phyloP scores from a whole-genome alignment of 176 grass and related monocot genomes.

The Ampelocalamus luodianensis region DNA sequence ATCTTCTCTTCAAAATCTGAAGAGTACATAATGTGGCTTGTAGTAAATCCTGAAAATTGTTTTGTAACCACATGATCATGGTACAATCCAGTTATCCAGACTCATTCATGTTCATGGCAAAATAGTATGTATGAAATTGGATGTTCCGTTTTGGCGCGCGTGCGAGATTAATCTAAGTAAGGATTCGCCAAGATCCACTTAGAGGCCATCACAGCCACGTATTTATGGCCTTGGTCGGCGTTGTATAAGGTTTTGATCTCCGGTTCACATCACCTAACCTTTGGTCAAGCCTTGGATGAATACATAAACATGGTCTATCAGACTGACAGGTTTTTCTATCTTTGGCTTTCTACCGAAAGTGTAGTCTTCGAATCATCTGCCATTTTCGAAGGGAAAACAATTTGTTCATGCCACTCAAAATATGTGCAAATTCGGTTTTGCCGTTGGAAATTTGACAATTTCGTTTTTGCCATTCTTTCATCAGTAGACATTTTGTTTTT shows the following conservation, averaged over 20 bases:
- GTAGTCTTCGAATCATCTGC: background rate
- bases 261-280: constrained; percentile 30
- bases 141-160: background rate
- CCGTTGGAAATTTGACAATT: no score
- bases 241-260: constrained; percentile 36
- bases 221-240: constrained; percentile 48
- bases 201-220: constrained; percentile 37
- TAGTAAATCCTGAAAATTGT: background rate
- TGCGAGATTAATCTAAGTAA: constrained; percentile 8
- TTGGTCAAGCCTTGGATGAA: constrained; percentile 56
- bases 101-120: background rate
- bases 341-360: constrained; percentile 27
- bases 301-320: constrained; percentile 39
- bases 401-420: no score
- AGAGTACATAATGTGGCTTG: background rate
- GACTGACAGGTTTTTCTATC: constrained; percentile 43
- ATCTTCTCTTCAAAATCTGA: background rate
- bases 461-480: no score
- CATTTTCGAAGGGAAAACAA: background rate
- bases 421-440: no score
- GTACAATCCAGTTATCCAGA: no score
- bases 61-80: background rate
- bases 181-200: constrained; percentile 3
- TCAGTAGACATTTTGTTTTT: no score
- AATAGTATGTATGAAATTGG: background rate